Evolutionary conservation across 2,329 filamentous ascomycete species (phyloP).

Genomic region (Trichoderma sp.): DNA sequence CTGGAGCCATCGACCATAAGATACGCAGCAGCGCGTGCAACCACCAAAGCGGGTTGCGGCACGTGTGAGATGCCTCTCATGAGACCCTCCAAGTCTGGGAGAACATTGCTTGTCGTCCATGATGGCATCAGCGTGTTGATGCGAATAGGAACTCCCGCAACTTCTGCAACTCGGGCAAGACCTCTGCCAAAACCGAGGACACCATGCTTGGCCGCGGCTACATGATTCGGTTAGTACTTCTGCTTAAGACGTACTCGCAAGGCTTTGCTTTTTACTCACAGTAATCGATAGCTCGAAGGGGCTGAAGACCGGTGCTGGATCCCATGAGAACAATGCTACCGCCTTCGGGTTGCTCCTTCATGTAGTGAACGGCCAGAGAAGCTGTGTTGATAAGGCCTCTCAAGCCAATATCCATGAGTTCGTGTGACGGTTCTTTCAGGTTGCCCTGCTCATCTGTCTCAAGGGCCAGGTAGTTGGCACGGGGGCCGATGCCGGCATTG

Average conservation of each 20-base stretch:
- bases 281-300: constrained; percentile 19
- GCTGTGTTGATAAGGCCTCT: constrained; percentile 19
- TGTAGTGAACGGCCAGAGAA: constrained; percentile 18
- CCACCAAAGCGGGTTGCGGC: constrained; percentile 10
- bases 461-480: constrained; percentile 17
- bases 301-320: constrained; percentile 15
- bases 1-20: constrained; percentile 2
- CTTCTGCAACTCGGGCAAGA: constrained; percentile 4
- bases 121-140: constrained; percentile 20
- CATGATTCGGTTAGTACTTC: not conserved
- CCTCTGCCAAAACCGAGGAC: constrained; percentile 16
- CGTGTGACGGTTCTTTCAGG: constrained; percentile 12
- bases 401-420: constrained; percentile 10
- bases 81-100: constrained; percentile 12
- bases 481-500: constrained; percentile 16
- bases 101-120: constrained; percentile 21
- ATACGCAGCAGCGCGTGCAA: constrained; percentile 16
- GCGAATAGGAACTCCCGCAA: constrained; percentile 19
- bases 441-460: constrained; percentile 16
- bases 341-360: constrained; percentile 17
- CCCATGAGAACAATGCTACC: constrained; percentile 19
- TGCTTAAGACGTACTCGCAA: not conserved
- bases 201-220: constrained; percentile 17
- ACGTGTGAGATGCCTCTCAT: constrained; percentile 10
- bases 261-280: constrained; percentile 5